Evolutionary conservation across 1,139 yeast species (phyloP), one percentile per base, ranked within the genome.

Genomic region (Candida glucosophila): DNA sequence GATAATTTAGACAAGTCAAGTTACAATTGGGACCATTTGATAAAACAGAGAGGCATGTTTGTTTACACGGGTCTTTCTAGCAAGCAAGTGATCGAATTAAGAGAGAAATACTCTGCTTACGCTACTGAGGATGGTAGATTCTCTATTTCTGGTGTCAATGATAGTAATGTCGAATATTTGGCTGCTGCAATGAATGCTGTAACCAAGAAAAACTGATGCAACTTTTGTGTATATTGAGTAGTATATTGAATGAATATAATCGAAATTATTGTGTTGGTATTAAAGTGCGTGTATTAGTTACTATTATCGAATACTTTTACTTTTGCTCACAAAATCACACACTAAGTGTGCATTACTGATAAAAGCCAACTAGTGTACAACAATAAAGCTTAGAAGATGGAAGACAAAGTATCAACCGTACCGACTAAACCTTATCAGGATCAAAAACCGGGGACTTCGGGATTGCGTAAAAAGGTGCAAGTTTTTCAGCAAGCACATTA

Each of bases 391-490:
- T 15, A 12, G 13, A 26, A 26, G 11, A 33, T 33, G 36, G 25
- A 32, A 9, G 24, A 24, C n/a, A 10, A 53, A 15, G 34, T 52
- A 29, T 40, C 53, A 44, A 40, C 52, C 12, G 44, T 64, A 23
- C 33, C 61, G 18, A 88, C 97, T n/a, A 73, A 68, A 13, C 78
- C 95, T 2, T 88, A 73, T 53, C 67, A 60, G 26, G 98, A 88
- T 58, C 98, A 90, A 55, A 90, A 88, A 52, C 98, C 98, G 10
- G 98, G 98, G 22, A 90, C 98, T 12, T 88, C 97, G 5, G 98
- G 98, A 17, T 73, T 90, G 30, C 74, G 98, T 47, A 90, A 90
- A 65, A 85, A 80, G 58, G 95, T 88, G 24, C 67, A 67, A 17
- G 92, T 85, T 15, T 90, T 90, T 60, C 72, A 83, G 55, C 77